Conservation (phyloP, 1,284 basidiomycete species). For the Ceratobasidium sp. region DNA sequence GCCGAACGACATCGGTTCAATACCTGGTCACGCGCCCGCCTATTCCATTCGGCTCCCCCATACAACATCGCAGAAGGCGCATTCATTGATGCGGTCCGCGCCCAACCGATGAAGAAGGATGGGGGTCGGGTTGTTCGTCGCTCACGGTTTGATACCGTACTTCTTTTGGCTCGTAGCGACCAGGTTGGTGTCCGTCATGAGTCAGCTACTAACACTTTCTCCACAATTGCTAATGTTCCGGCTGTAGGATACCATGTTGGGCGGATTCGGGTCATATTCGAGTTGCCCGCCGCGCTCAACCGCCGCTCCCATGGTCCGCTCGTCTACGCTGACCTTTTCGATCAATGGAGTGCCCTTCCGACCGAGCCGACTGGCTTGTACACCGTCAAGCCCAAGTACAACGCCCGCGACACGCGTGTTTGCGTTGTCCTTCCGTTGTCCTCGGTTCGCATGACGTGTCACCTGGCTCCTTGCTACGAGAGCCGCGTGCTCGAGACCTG, state of each 20-base stretch:
- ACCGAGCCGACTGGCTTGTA: not conserved
- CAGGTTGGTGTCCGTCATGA: not conserved
- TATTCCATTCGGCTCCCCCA: slow-evolving; percentile 8
- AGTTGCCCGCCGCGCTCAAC: not conserved
- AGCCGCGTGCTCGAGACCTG: not conserved
- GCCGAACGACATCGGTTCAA: not conserved
- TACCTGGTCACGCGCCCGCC: not conserved
- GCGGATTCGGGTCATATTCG: slow-evolving; percentile 12
- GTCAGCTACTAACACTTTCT: not conserved
- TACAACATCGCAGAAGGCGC: not conserved
- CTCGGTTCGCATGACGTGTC: slow-evolving; percentile 20
- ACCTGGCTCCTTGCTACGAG: not conserved
- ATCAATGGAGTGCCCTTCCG: not conserved
- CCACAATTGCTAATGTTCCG: not conserved
- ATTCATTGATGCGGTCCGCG: not conserved
- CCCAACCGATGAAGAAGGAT: not conserved
- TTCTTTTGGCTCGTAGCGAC: not conserved
- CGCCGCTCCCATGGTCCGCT: not conserved
- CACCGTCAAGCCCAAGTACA: not conserved
- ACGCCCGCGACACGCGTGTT: not conserved
- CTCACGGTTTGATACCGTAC: not conserved
- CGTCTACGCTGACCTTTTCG: slow-evolving; percentile 23
- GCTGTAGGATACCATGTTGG: not conserved
- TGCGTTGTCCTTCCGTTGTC: slow-evolving; percentile 3
- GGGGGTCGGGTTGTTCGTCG: not conserved